Conservation (phyloP, 2,329 filamentous ascomycete species). For the Nemania serpens region DNA sequence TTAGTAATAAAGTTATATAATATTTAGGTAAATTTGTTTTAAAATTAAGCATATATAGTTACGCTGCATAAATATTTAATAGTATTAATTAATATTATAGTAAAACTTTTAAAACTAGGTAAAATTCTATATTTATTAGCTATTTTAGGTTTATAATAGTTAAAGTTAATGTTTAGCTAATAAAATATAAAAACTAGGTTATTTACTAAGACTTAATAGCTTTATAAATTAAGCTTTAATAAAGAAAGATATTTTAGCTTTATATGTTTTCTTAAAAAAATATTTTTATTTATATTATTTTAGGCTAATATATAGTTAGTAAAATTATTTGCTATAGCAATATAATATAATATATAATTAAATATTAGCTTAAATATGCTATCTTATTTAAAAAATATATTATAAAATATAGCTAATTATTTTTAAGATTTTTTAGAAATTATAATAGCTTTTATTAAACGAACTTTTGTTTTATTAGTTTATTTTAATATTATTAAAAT, state of each 20-base stretch:
- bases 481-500: background rate
- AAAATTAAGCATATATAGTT: background rate
- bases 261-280: background rate
- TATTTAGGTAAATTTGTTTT: slow-evolving; percentile 1
- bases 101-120: background rate
- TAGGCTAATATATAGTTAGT: background rate
- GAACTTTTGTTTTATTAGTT: background rate
- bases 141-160: background rate
- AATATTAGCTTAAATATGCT: background rate
- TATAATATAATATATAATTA: background rate
- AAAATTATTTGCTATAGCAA: background rate
- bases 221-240: background rate
- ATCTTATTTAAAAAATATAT: background rate
- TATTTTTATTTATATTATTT: slow-evolving; percentile 4
- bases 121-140: background rate
- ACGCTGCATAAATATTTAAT: background rate
- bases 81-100: background rate
- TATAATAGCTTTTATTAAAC: no score
- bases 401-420: background rate
- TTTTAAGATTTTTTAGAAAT: background rate
- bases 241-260: background rate
- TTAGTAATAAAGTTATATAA: no score
- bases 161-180: background rate
- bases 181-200: background rate
- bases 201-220: background rate